Base-by-base conservation (phyloP, 306 rosid genomes). In the Lupinus albus region DNA sequence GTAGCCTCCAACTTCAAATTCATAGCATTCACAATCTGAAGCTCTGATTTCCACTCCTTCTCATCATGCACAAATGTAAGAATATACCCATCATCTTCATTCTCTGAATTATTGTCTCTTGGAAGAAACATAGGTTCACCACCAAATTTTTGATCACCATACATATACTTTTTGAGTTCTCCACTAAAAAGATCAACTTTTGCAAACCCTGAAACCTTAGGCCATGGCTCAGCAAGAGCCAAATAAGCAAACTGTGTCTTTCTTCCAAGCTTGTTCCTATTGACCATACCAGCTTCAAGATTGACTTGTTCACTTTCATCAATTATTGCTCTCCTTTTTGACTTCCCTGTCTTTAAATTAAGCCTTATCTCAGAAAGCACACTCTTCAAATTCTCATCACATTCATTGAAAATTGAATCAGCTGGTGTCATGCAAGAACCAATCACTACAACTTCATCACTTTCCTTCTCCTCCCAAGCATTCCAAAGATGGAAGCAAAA, bases 371-470 rank as follows among this genome's bases (percentile, higher is more conserved):
- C 99, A 0, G 99, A 88, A 1, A 90, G 49, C 0, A 86, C 84
- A 36, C 91, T 84, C 72, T 90, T 45, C 51, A 93, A 69, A 38
- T 53, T 82, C 83, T 90, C 96, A 0, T 93, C 96, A 10, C 96
- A 80, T 79, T 93, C 97, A 20, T 93, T 93, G 85, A 93, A 93
- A 81, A 93, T 88, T 52, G 99, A 93, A 16, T 92, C 98, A 0
- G 98, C 78, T 0, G 98, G 98, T 1, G 96, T 89, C 98, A 92
- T 92, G 83, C 98, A 92, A 1, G 96, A 89, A 0, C 98, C 98
- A 8, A 92, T 88, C 7, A 92, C 98, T 0, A 92, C 95, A 11
- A 92, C 70, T 67, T 92, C 98, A 7, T 88, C 56, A 0, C 4
- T 78, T 30, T 92, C 96, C 0, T 81, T 76, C 60, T 87, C 95